Base-by-base conservation (phyloP, 2,329 filamentous ascomycete genomes). In the Ophiostoma pallidulum region DNA sequence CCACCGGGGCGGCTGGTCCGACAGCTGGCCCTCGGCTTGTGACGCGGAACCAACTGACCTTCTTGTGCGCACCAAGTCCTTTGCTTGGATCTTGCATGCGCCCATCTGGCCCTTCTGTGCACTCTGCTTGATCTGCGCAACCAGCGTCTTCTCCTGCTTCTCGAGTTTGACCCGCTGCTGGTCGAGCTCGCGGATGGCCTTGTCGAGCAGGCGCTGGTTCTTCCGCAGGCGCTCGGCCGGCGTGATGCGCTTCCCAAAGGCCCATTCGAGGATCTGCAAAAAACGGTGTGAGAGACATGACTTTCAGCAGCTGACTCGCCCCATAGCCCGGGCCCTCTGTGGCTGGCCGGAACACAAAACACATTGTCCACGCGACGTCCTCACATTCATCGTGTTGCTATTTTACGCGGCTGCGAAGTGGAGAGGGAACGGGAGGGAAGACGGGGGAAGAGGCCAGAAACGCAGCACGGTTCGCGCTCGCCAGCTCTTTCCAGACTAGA, bases 241-340 rank as follows among this genome's bases (percentile, higher is more conserved):
- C 74, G 92, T 98, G 79, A 97, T 94, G 68, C 92, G 92, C 78
- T 96, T 97, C 57, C 92, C 92, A 63, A 98, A 98, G 33, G 91
- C 91, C 90, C 92, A 98, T 78, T 98, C 92, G 53, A 98, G 78
- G 63, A 97, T 87, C 87, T 96, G 59, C n/a, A 24, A 16, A 3
- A 3, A 6, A n/a, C n/a, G n/a, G n/a, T n/a, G 19, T 24, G 9
- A 19, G 9, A 22, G 29, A 16, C 10, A 18, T n/a, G n/a, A n/a
- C n/a, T n/a, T n/a, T n/a, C n/a, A n/a, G n/a, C n/a, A n/a, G n/a
- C n/a, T n/a, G n/a, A n/a, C n/a, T n/a, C n/a, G n/a, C n/a, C n/a
- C n/a, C n/a, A n/a, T n/a, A n/a, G n/a, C n/a, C n/a, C n/a, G n/a
- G n/a, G n/a, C n/a, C n/a, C n/a, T n/a, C n/a, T n/a, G n/a, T n/a